These are phyloP conservation scores for Aspergillus oerlinghausenensis DNA, from an alignment of 2,329 filamentous ascomycete genomes.

Conservation along the genomic window DNA sequence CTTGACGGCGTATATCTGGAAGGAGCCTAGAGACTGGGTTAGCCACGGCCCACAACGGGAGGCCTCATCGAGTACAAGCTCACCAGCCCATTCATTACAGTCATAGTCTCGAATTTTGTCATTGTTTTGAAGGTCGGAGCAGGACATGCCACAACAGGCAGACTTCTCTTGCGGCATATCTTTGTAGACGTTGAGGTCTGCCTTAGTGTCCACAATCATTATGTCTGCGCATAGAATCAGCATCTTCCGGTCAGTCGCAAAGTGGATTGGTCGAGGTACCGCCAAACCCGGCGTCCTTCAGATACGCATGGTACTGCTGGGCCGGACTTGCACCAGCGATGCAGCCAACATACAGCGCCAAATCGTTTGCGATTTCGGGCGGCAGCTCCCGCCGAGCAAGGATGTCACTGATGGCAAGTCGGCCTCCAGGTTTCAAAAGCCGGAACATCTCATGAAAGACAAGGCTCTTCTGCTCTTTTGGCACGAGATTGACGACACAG, in stretches of 20 bases:
- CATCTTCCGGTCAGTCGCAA: not conserved
- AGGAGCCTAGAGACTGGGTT: slow-evolving; percentile 36
- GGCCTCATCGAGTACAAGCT: slow-evolving; percentile 18
- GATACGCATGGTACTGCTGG: slow-evolving; percentile 49
- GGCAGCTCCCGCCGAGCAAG: slow-evolving; percentile 49
- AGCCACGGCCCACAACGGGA: not conserved
- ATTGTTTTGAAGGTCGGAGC: slow-evolving; percentile 10
- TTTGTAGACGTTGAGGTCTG: slow-evolving; percentile 48
- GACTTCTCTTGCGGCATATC: slow-evolving; percentile 12
- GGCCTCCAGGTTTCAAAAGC: slow-evolving; percentile 53
- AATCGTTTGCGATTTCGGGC: slow-evolving; percentile 43
- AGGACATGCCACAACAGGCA: slow-evolving; percentile 11
- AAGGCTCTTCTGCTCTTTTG: slow-evolving; percentile 46
- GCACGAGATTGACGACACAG: slow-evolving; percentile 60
- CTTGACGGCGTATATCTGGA: slow-evolving; percentile 51
- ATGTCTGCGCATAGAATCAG: slow-evolving; percentile 29
- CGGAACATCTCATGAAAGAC: slow-evolving; percentile 58
- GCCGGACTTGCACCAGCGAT: slow-evolving; percentile 54
- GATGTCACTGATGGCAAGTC: slow-evolving; percentile 59
- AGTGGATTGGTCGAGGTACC: slow-evolving; percentile 29
- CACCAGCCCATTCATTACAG: slow-evolving; percentile 49
- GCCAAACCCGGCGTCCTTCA: slow-evolving; percentile 49
- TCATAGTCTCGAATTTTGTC: not conserved
- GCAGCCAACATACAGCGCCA: slow-evolving; percentile 57
- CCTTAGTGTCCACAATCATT: slow-evolving; percentile 43